Base-by-base conservation (phyloP, 306 rosid species). In the Rosa rugosa region DNA sequence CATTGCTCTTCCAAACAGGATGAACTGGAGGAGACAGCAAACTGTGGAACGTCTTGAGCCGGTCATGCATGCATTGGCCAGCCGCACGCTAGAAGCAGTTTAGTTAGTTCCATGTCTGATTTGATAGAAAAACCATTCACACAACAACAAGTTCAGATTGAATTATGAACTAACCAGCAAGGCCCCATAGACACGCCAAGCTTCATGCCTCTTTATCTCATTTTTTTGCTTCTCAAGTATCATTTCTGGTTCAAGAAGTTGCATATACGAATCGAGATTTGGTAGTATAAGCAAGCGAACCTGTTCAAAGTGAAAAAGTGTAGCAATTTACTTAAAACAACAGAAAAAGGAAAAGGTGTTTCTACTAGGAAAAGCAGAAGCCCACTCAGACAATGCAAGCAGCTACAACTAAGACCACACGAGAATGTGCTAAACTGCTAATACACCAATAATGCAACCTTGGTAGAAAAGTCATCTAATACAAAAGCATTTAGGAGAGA, bases 121-220 rank as follows among this genome's bases (percentile, higher is more conserved):
- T 76, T 46, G 45, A 66, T 72, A 62, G 62, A 8, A 44, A 40
- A 72, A 60, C 71, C 23, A 57, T 51, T 65, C 75, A 67, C 71
- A 74, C 16, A 42, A 79, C n/a, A 76, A 54, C 34, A 75, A 57
- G 8, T 49, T 41, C 45, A 47, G 51, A 62, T 13, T 47, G 74
- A 84, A 83, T 79, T 44, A 74, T 45, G 66, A 76, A 84, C 89
- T 85, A 76, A 94, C 99, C 97, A 87, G 82, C 90, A 92, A 87
- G 80, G 97, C 93, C 47, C 99, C 94, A 70, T 89, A 87, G 71
- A 92, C 97, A 80, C 81, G 91, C 91, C 97, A 91, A 72, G 97
- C 97, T 86, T 92, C 92, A 71, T 80, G 89, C 88, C 95, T 92
- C 86, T 91, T 92, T 71, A 84, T 83, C 85, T 83, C 95, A 75